A percentile compares a stretch with the other conserved stretches of the same genome.
Evolutionary conservation across 2,329 filamentous ascomycete genomes (phyloP).

Genomic region (Cladosporium sp.): DNA sequence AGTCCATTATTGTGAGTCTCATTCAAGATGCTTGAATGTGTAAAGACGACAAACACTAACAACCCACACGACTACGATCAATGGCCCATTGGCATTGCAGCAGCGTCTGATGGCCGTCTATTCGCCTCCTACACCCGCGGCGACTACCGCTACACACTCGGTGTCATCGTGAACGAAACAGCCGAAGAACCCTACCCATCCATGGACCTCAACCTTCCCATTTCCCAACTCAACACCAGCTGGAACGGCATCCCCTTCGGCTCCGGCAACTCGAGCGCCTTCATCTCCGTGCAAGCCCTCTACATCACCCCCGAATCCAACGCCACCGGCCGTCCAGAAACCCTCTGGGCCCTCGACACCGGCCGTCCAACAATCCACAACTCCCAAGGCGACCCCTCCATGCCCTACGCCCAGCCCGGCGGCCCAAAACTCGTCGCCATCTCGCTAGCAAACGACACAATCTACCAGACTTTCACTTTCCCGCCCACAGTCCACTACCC

Average conservation of each 20-base stretch:
- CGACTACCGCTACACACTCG: conserved; percentile 50
- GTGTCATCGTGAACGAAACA: conserved; percentile 51
- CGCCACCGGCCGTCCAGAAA: conserved; percentile 40
- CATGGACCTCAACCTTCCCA: conserved; percentile 41
- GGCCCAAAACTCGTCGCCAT: conserved; percentile 51
- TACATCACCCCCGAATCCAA: conserved; percentile 46
- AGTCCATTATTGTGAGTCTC: conserved; percentile 46
- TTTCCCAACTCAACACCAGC: conserved; percentile 42
- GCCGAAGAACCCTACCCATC: conserved; percentile 52
- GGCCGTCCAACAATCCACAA: conserved; percentile 48
- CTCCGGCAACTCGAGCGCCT: conserved; percentile 44
- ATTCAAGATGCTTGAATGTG: neutral
- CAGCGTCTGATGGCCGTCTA: conserved; percentile 46
- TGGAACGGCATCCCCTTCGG: conserved; percentile 49
- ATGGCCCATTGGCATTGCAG: conserved; percentile 51
- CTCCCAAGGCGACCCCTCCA: conserved; percentile 40
- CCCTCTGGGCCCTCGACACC: conserved; percentile 51
- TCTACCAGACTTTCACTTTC: conserved; percentile 47
- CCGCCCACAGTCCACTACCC: conserved; percentile 47
- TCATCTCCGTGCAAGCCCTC: conserved; percentile 50
- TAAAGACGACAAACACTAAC: neutral
- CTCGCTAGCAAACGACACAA: conserved; percentile 44
- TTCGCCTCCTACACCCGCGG: conserved; percentile 53
- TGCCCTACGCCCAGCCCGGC: conserved; percentile 49
- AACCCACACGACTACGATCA: conserved; percentile 41